These are phyloP conservation scores for Quillaja saponaria DNA, from an alignment of 306 rosid species.

Conservation along the genomic window DNA sequence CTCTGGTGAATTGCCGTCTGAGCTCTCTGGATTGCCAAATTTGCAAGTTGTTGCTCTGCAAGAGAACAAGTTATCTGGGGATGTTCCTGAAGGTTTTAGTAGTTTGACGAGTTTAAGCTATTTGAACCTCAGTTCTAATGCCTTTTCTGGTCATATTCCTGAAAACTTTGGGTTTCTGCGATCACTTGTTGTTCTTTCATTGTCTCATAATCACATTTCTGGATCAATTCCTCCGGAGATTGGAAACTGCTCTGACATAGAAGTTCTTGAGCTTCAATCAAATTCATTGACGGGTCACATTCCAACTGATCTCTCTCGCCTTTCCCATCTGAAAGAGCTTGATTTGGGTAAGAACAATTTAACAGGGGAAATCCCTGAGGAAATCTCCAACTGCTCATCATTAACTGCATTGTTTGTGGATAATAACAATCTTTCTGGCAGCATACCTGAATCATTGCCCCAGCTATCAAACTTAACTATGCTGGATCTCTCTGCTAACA, in stretches of 20 bases:
- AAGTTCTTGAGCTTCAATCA: slow-evolving; percentile 59
- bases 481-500: slow-evolving; percentile 77
- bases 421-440: slow-evolving; percentile 67
- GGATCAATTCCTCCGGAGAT: slow-evolving; percentile 69
- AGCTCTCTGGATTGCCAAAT: slow-evolving; percentile 84
- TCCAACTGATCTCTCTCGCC: slow-evolving; percentile 69
- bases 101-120: slow-evolving; percentile 70
- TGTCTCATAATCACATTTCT: slow-evolving; percentile 63
- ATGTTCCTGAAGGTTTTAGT: slow-evolving; percentile 91
- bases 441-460: slow-evolving; percentile 62
- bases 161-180: slow-evolving; percentile 80
- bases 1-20: slow-evolving; percentile 85
- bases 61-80: slow-evolving; percentile 71
- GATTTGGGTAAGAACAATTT: slow-evolving; percentile 72
- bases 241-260: slow-evolving; percentile 72
- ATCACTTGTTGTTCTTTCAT: slow-evolving; percentile 63
- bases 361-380: slow-evolving; percentile 70
- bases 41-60: slow-evolving; percentile 75
- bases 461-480: slow-evolving; percentile 53
- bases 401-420: slow-evolving; percentile 50
- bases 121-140: slow-evolving; percentile 76
- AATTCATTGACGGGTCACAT: slow-evolving; percentile 60
- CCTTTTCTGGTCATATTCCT: slow-evolving; percentile 71
- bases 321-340: slow-evolving; percentile 55
- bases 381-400: slow-evolving; percentile 65